phyloP scores from a whole-genome alignment of 108 stramenopile species.

The Pseudonitzschia delicatissima region DNA sequence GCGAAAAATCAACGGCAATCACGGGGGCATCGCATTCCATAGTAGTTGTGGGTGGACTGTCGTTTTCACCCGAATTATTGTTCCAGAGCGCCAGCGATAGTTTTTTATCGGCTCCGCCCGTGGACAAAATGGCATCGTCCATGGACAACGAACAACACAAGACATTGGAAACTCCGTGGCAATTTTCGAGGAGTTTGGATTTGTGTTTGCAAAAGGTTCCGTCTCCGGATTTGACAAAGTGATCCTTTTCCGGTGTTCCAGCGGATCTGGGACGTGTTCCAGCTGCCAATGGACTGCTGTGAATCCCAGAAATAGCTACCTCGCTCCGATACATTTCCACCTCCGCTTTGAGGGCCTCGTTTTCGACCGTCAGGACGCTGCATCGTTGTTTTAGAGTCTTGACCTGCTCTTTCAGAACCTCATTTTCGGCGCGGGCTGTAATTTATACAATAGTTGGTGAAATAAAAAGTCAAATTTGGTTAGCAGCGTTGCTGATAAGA shows the following conservation, averaged over 20 bases:
- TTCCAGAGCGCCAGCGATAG: slow-evolving; percentile 54
- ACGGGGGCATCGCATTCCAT: slow-evolving; percentile 69
- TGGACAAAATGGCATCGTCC: slow-evolving; percentile 67
- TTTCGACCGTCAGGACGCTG: slow-evolving; percentile 54
- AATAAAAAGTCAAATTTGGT: too few relatives aligned
- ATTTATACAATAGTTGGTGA: background rate
- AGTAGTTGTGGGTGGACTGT: slow-evolving; percentile 22
- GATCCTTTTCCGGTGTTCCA: slow-evolving; percentile 28
- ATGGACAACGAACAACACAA: slow-evolving; percentile 62
- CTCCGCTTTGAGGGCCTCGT: slow-evolving; percentile 70
- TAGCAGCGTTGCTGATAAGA: too few relatives aligned
- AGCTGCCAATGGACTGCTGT: slow-evolving; percentile 4
- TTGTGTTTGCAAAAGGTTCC: slow-evolving; percentile 47
- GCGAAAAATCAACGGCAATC: slow-evolving; percentile 66
- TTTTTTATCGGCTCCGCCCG: slow-evolving; percentile 76
- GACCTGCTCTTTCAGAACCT: slow-evolving; percentile 67
- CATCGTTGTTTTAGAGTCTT: slow-evolving; percentile 52
- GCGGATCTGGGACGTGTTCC: background rate
- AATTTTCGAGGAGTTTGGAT: slow-evolving; percentile 46
- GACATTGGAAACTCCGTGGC: slow-evolving; percentile 61
- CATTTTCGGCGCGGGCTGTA: slow-evolving; percentile 68
- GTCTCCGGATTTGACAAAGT: slow-evolving; percentile 73
- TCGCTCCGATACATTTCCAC: slow-evolving; percentile 78
- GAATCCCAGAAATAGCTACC: slow-evolving; percentile 15
- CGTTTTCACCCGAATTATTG: slow-evolving; percentile 22